These are phyloP conservation scores for Microstroma glucosiphilum DNA, from an alignment of 1,284 basidiomycete species.

Conservation along the genomic window DNA sequence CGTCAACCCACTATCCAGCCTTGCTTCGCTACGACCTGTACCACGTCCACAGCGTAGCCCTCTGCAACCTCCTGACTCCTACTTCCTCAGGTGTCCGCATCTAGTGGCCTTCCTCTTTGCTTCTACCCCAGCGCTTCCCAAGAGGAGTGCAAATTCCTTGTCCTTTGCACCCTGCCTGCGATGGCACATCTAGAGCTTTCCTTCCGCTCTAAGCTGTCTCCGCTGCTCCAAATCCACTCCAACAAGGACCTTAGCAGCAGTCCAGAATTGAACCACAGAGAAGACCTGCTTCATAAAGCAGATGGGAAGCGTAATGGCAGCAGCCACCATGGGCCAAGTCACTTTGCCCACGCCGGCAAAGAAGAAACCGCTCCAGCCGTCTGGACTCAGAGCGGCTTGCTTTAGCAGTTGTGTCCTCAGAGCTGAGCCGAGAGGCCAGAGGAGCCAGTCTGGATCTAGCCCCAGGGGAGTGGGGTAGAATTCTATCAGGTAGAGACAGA, in stretches of 20 bases:
- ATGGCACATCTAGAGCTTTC: not conserved
- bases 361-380: conserved; percentile 10
- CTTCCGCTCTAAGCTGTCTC: not conserved
- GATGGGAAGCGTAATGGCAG: conserved; percentile 63
- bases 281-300: conserved; percentile 84
- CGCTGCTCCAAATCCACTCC: conserved; percentile 34
- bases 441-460: conserved; percentile 21
- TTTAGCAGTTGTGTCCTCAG: not conserved
- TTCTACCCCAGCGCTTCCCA: too few relatives aligned
- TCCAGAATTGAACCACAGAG: conserved; percentile 96
- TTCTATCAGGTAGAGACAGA: conserved; percentile 88
- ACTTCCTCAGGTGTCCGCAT: too few relatives aligned
- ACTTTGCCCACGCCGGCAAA: conserved; percentile 52
- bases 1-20: too few relatives aligned
- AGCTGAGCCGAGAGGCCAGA: not conserved
- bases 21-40: too few relatives aligned
- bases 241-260: conserved; percentile 77
- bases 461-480: conserved; percentile 58
- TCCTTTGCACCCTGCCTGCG: not conserved
- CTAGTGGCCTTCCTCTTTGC: too few relatives aligned
- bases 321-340: conserved; percentile 78
- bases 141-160: too few relatives aligned
- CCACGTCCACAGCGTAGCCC: too few relatives aligned
- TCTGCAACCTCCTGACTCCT: too few relatives aligned
- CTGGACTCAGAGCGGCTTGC: conserved; percentile 5